Evolutionary conservation across 441 rosid genomes (phyloP), one percentile per base, ranked within the genome.

Genomic region (Pelargonium australe): DNA sequence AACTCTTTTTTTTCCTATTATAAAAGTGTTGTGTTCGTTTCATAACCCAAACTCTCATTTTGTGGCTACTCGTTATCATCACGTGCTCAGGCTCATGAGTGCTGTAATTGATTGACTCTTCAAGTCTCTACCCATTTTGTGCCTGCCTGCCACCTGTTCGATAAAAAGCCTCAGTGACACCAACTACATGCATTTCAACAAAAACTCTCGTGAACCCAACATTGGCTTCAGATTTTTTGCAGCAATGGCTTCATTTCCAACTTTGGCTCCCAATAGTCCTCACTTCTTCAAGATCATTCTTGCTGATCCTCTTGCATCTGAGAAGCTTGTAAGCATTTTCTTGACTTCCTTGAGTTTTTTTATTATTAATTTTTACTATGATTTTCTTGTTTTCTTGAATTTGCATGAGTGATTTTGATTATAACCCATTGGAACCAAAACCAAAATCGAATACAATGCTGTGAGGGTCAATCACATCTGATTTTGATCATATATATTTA

Each of bases 211-310:
- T 3, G 11, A 43, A n/a, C 17, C 57, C 3, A 51, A 11, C 57
- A 13, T 16, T 1, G 14, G 16, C 57, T 51, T 11, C 57, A 51
- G 0, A 13, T 51, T 51, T 51, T n/a, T 16, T 51, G 28, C 57
- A 51, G 57, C 57, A 14, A 51, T 51, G 57, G 57, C 57, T 51
- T 51, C 57, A 13, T 16, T 16, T 13, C 57, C 57, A 51, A 51
- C 57, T 51, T 11, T 51, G 17, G 5, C 57, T n/a, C 57, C 57
- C 14, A 14, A 51, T 5, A 7, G 25, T 14, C 74, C 74, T 34
- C 80, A 73, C 13, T 77, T 77, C 68, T 77, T 77, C 70, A 70
- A 77, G 69, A 68, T 73, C 58, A 74, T 77, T 57, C 63, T 73
- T 12, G 45, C n/a, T 0, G 61, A 58, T 7, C 28, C 71, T 43